Evolutionary conservation across 2,329 filamentous ascomycete genomes (phyloP).

Genomic region (Tolypocladium album): DNA sequence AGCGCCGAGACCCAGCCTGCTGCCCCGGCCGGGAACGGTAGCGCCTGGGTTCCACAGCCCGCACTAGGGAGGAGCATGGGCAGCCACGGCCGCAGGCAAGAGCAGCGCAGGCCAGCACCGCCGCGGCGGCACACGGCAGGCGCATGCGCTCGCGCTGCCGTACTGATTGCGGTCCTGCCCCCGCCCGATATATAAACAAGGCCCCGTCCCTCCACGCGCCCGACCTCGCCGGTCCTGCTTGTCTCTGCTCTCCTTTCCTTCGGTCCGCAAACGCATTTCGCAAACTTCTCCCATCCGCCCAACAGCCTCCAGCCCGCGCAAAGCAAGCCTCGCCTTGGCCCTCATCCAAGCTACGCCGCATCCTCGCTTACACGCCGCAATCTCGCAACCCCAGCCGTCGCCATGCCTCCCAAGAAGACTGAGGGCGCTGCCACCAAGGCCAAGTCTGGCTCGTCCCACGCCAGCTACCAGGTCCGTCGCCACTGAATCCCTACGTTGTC

Average conservation of each 20-base stretch:
- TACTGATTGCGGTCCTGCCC: slow-evolving; percentile 47
- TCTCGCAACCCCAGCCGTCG: slow-evolving; percentile 17
- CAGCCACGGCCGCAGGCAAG: not conserved
- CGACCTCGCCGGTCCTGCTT: slow-evolving; percentile 27
- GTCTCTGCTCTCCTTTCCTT: slow-evolving; percentile 22
- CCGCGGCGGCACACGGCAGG: slow-evolving; percentile 1
- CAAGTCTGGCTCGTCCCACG: slow-evolving; percentile 38
- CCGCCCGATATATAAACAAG: slow-evolving; percentile 53
- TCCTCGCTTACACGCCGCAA: slow-evolving; percentile 2
- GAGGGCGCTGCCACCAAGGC: slow-evolving; percentile 30
- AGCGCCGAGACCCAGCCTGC: not conserved
- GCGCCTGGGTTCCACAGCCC: slow-evolving; percentile 1
- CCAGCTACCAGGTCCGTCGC: slow-evolving; percentile 47
- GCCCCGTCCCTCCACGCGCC: slow-evolving; percentile 40
- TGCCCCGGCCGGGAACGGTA: slow-evolving; percentile 3
- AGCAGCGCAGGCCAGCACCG: not conserved
- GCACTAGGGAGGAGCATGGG: slow-evolving; percentile 1
- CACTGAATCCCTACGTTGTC: not conserved
- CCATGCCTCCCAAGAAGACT: slow-evolving; percentile 52
- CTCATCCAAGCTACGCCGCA: slow-evolving; percentile 1
- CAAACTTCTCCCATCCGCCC: slow-evolving; percentile 7
- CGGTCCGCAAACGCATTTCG: slow-evolving; percentile 5
- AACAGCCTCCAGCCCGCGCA: slow-evolving; percentile 8
- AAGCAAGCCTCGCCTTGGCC: slow-evolving; percentile 13
- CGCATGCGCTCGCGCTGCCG: slow-evolving; percentile 23